Percentiles rank a stretch among this genome's conserved stretches.
Evolutionary conservation across 2,329 filamentous ascomycete genomes (phyloP).

Genomic region (Colletotrichum caudatum): DNA sequence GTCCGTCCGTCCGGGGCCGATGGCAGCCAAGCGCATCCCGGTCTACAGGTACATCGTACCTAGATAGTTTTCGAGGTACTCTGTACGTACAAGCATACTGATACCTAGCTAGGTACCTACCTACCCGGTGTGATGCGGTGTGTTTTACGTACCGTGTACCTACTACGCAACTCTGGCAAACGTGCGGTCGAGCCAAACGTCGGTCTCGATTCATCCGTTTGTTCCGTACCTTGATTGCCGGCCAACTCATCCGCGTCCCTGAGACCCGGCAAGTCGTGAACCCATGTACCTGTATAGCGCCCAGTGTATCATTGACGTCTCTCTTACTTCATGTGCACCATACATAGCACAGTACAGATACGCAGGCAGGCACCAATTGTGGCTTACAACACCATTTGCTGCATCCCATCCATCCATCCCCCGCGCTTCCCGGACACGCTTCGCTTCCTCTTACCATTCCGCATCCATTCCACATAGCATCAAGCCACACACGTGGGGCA

Average conservation of each 20-base stretch:
- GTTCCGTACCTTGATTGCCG: neutral
- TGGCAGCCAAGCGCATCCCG: slow-evolving; percentile 24
- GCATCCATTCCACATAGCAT: neutral
- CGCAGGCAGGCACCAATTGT: neutral
- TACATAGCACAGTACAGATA: neutral
- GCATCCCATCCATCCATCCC: neutral
- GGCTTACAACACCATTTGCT: slow-evolving; percentile 2
- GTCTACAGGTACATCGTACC: neutral
- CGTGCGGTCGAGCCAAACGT: neutral
- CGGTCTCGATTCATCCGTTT: neutral
- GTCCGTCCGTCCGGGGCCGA: slow-evolving; percentile 30
- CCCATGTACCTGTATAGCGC: neutral
- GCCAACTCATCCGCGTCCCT: neutral
- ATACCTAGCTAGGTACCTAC: neutral
- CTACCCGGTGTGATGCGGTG: too few species aligned
- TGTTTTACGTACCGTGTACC: neutral
- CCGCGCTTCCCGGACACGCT: slow-evolving; percentile 3
- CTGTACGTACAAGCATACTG: too few species aligned
- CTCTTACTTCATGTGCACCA: neutral
- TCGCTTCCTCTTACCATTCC: neutral
- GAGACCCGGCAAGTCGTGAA: neutral
- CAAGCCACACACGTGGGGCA: slow-evolving; percentile 25
- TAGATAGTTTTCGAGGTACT: too few species aligned
- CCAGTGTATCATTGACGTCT: slow-evolving; percentile 1
- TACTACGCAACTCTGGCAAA: neutral